phyloP scores from a whole-genome alignment of 1,284 basidiomycete genomes.

The Ceratobasidium sp. region DNA sequence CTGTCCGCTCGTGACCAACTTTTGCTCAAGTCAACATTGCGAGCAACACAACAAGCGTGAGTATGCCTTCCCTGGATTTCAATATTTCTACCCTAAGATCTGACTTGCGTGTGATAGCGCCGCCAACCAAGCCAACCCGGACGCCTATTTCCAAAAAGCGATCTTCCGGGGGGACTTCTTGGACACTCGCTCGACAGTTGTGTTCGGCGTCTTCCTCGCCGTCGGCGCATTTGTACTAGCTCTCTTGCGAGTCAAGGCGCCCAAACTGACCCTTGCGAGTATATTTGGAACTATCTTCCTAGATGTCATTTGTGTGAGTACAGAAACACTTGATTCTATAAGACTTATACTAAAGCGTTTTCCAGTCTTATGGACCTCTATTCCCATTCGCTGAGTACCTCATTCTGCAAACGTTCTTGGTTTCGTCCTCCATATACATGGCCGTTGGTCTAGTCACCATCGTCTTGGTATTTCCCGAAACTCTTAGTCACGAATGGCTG shows the following conservation, averaged over 20 bases:
- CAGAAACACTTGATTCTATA: neutral
- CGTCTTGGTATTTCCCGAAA: conserved; percentile 77
- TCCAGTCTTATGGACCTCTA: conserved; percentile 63
- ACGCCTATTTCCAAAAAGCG: conserved; percentile 60
- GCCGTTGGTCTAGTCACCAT: conserved; percentile 68
- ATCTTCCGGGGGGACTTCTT: conserved; percentile 75
- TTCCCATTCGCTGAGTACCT: conserved; percentile 75
- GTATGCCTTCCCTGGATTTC: conserved; percentile 39
- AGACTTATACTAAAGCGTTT: neutral
- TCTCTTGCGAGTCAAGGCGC: conserved; percentile 67
- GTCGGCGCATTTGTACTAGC: conserved; percentile 71
- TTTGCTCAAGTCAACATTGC: conserved; percentile 61
- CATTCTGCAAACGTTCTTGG: conserved; percentile 66
- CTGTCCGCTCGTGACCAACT: conserved; percentile 65
- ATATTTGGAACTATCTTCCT: conserved; percentile 60
- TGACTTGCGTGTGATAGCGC: conserved; percentile 52
- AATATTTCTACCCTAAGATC: conserved; percentile 10
- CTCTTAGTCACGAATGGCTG: conserved; percentile 66
- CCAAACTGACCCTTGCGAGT: conserved; percentile 67
- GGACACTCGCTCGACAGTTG: conserved; percentile 66
- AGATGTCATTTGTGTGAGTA: conserved; percentile 69
- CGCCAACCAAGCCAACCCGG: conserved; percentile 61
- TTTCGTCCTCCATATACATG: conserved; percentile 68
- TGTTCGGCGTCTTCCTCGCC: conserved; percentile 78
- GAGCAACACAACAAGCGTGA: conserved; percentile 61